Conservation (phyloP, 148 eudicot species). For the Tetragonia tetragonoides region DNA sequence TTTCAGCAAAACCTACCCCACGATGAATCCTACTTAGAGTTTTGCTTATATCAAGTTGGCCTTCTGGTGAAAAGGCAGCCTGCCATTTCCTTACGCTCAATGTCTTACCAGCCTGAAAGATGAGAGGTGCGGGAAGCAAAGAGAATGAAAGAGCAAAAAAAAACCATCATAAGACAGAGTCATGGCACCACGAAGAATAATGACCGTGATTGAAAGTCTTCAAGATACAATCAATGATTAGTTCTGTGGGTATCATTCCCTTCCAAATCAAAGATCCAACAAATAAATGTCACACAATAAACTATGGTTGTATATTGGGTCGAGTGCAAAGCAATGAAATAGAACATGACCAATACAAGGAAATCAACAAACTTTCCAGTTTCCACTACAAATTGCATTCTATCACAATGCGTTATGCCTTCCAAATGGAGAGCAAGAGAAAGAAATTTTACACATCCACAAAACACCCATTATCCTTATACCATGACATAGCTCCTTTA, state of each 20-base stretch:
- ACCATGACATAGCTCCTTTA: not conserved
- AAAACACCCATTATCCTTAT: not conserved
- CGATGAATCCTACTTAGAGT: conserved; percentile 80
- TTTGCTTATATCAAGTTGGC: conserved; percentile 86
- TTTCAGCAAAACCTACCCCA: conserved; percentile 57
- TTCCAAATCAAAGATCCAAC: not conserved
- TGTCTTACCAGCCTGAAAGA: conserved; percentile 74
- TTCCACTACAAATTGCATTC: not conserved
- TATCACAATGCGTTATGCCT: not conserved
- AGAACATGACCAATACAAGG: not conserved
- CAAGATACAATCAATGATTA: not conserved
- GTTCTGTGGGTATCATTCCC: not conserved
- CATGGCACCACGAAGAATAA: not conserved
- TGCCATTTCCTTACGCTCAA: conserved; percentile 89
- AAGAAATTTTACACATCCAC: not conserved
- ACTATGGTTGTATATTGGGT: not conserved
- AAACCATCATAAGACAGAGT: not conserved
- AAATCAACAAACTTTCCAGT: not conserved
- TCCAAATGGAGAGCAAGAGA: not conserved
- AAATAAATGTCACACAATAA: not conserved
- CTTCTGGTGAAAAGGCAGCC: conserved; percentile 81
- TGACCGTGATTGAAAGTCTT: not conserved
- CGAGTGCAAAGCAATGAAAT: not conserved
- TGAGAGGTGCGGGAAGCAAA: not conserved
- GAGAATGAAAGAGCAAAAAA: not conserved